Evolutionary conservation across 805 yeast genomes (phyloP).

Genomic region (Wickerhamiella slavikovae): DNA sequence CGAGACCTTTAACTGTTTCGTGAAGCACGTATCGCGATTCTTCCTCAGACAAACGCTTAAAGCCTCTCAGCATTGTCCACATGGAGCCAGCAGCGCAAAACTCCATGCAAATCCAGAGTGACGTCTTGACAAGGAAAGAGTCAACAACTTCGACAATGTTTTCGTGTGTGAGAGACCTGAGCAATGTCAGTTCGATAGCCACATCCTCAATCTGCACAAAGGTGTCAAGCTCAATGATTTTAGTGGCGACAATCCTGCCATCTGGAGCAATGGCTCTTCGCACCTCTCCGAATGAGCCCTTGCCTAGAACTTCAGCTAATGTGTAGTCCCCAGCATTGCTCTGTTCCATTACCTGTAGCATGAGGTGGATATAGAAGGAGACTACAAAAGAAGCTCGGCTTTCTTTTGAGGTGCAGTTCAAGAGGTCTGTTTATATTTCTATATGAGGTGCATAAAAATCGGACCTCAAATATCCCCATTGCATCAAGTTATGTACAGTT

Average conservation of each 20-base stretch:
- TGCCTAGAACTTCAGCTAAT: constrained; percentile 6
- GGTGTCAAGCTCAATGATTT: constrained; percentile 63
- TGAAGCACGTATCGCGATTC: constrained; percentile 40
- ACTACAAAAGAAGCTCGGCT: too few relatives aligned
- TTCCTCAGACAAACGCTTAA: constrained; percentile 34
- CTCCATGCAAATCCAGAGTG: constrained; percentile 85
- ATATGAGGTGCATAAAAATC: too few relatives aligned
- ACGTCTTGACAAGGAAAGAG: constrained; percentile 41
- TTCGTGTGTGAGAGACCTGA: constrained; percentile 44
- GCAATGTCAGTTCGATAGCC: constrained; percentile 58
- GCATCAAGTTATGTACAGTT: too few relatives aligned
- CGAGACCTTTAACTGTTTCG: constrained; percentile 48
- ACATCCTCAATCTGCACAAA: constrained; percentile 48
- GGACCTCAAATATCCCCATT: too few relatives aligned
- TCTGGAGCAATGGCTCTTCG: constrained; percentile 16
- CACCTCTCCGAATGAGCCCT: constrained; percentile 14
- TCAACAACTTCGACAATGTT: constrained; percentile 47
- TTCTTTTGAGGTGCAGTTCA: too few relatives aligned
- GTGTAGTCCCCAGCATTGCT: too few relatives aligned
- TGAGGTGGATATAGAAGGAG: too few relatives aligned
- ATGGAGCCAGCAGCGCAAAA: constrained; percentile 92
- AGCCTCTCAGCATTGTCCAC: constrained; percentile 37
- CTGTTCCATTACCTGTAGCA: too few relatives aligned
- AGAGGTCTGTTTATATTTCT: too few relatives aligned
- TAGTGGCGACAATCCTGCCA: constrained; percentile 51